Evolutionary conservation across 495 filamentous ascomycete species (phyloP), one percentile per base, ranked within the genome.

Genomic region (Geopyxis carbonaria): DNA sequence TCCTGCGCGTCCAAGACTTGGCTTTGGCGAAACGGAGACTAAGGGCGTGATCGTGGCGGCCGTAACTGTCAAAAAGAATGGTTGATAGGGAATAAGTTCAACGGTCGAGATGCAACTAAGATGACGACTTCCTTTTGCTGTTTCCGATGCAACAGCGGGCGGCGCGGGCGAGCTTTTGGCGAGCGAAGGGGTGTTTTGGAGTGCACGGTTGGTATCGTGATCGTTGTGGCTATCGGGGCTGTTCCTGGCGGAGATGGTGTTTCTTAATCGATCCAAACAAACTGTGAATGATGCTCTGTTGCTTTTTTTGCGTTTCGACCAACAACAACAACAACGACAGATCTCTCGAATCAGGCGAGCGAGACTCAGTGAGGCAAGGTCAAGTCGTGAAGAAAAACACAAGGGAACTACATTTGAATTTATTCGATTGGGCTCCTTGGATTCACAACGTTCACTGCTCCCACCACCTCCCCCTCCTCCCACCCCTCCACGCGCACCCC

Each of bases 331-430:
- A 20, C 11, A 20, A 34, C 22, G 22, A 18, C 31, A 20, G 5
- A 34, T 16, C 16, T 10, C 22, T 16, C 31, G 5, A 34, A 16
- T 11, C 31, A 34, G 22, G 13, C 31, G 18, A 20, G 16, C 22
- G 31, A 34, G 31, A 34, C 33, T 43, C 34, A 38, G 31, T 39
- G 44, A 45, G 43, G 40, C 32, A 50, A 50, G 38, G 33, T 49
- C 35, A 21, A 27, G 40, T 40, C 34, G 30, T 40, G 47, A 51
- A 42, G 38, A 7, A 33, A 42, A 38, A 25, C 34, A 23, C 25
- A 46, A 42, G 47, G 47, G 38, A 51, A 42, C 20, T 31, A 38
- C 33, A 51, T 42, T 30, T 46, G 44, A 43, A 51, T 51, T 51
- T 51, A 51, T 51, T 50, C 42, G 47, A 42, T 50, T 29, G 48